Evolutionary conservation across 495 filamentous ascomycete genomes (phyloP).

Genomic region (Tuber borchii): DNA sequence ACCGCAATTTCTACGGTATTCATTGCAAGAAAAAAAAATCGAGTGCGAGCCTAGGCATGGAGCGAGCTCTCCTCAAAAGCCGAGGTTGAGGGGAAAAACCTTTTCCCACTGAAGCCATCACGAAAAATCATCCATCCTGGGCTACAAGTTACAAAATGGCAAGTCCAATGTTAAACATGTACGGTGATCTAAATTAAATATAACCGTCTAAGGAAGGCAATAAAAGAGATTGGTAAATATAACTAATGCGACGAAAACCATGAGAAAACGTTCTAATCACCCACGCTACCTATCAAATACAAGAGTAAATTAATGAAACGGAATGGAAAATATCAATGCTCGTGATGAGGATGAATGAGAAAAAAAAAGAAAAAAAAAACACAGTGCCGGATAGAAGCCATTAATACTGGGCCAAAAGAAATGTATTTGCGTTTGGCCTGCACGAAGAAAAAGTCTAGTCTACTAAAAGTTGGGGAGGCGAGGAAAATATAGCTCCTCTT

Average conservation of each 20-base stretch:
- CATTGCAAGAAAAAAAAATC: not conserved
- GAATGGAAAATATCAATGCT: not conserved
- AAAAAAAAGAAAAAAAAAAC: not conserved
- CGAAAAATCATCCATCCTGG: not conserved
- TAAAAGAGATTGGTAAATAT: not conserved
- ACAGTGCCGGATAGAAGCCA: not conserved
- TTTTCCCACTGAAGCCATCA: not conserved
- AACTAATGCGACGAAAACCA: not conserved
- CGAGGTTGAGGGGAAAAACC: not conserved
- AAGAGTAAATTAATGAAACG: conserved; percentile 6
- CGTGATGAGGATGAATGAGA: not conserved
- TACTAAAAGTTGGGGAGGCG: not conserved
- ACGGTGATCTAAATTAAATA: not conserved
- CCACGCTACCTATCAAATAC: not conserved
- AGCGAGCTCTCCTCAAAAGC: not conserved
- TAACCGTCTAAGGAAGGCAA: not conserved
- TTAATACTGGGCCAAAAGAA: not conserved
- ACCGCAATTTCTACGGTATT: not conserved
- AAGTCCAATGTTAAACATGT: not conserved
- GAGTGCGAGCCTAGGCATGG: not conserved
- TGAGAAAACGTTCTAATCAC: not conserved
- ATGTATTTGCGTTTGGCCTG: not conserved
- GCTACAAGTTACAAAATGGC: not conserved
- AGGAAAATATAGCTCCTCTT: not conserved
- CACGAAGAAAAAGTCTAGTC: not conserved